These are phyloP conservation scores for Zygoascus flipseniorum DNA, from an alignment of 805 yeast species.

Conservation along the genomic window DNA sequence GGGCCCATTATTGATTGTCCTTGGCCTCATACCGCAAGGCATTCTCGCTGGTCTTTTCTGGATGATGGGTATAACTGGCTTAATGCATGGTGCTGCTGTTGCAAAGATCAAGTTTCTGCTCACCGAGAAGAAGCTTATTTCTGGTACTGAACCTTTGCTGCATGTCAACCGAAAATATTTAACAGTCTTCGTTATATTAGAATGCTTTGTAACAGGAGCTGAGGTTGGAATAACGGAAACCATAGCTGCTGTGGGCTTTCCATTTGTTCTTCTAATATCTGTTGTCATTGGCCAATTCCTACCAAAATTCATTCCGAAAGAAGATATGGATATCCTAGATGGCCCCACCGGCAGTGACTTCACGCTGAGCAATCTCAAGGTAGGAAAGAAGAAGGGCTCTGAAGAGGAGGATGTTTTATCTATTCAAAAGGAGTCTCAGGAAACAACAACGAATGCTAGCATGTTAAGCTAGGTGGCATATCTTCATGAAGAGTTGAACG, in stretches of 20 bases:
- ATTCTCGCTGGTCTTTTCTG: slow-evolving; percentile 88
- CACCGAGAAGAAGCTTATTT: slow-evolving; percentile 44
- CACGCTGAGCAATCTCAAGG: slow-evolving; percentile 26
- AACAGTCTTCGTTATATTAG: slow-evolving; percentile 46
- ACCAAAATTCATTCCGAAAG: slow-evolving; percentile 51
- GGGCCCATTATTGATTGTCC: slow-evolving; percentile 71
- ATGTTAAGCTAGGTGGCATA: too few relatives aligned
- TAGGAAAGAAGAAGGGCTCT: not conserved
- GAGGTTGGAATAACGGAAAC: slow-evolving; percentile 85
- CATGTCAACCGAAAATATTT: slow-evolving; percentile 32
- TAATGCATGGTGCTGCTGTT: slow-evolving; percentile 58
- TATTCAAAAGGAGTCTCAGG: not conserved
- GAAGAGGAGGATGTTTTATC: not conserved
- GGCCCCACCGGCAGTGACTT: slow-evolving; percentile 38
- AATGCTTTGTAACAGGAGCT: slow-evolving; percentile 59
- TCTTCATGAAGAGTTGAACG: too few relatives aligned
- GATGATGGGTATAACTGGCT: slow-evolving; percentile 82
- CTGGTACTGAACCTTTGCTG: slow-evolving; percentile 25
- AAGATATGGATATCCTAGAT: slow-evolving; percentile 58
- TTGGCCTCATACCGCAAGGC: slow-evolving; percentile 85
- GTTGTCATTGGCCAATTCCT: slow-evolving; percentile 59
- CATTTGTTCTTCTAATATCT: slow-evolving; percentile 63
- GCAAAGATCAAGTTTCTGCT: slow-evolving; percentile 53
- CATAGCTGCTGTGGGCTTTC: slow-evolving; percentile 89
- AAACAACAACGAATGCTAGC: too few relatives aligned